Base-by-base conservation (phyloP, 2,329 filamentous ascomycete species). In the Graphilbum sp. region DNA sequence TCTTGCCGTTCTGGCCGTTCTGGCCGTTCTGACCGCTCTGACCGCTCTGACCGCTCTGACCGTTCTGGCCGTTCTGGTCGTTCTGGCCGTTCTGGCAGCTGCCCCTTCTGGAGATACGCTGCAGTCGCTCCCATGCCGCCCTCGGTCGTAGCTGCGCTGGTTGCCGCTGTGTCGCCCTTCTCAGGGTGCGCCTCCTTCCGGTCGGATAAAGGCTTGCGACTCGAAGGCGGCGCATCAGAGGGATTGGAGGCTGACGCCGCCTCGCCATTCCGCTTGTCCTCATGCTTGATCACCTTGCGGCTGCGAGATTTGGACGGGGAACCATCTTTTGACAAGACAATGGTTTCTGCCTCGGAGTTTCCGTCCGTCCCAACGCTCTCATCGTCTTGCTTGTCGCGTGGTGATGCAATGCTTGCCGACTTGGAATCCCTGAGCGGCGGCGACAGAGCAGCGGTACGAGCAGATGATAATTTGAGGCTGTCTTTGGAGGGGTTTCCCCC, bases 281-380 rank as follows among this genome's bases (percentile, higher is more conserved):
- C 75, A 46, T 77, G 71, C 52, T 76, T 78, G 49, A 70, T 67
- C 34, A 71, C 61, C 55, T 77, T 78, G 42, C 72, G 67, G 41
- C 16, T 43, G 5, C 42, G 33, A 1, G 63, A 62, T 54, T 78
- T 78, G 42, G 72, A 70, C 1, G 72, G 73, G 19, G 73, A 78
- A 30, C 71, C 72, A 51, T 78, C 69, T 50, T 77, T 79, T 21
- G 73, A 67, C 25, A 80, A 55, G 27, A 82, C 75, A 44, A 81
- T 78, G 13, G 77, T 82, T 57, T 82, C 77, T 35, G 77, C 76
- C 50, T 82, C 77, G 2, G 77, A 82, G 48, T 78, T 74, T 50
- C 67, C 73, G 42, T 76, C 75, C 41, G 60, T 59, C 18, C 53
- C 54, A 39, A 49, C 54, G 43, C 61, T 57, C 43, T 63, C 59